phyloP scores from a whole-genome alignment of 768 basidiomycete species.

The Pleurotus sapidus region DNA sequence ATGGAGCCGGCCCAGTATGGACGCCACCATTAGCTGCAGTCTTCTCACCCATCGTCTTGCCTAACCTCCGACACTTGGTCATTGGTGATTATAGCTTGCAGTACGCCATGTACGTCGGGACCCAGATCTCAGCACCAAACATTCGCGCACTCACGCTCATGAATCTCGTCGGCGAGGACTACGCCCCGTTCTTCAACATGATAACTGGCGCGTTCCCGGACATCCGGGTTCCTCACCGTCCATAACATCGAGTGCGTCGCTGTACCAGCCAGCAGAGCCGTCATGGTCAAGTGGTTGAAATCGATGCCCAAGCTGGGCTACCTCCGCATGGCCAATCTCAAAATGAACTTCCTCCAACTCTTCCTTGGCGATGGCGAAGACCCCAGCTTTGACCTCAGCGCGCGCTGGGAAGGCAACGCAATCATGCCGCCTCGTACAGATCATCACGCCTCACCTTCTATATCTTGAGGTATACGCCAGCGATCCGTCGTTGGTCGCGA shows the following conservation, averaged over 20 bases:
- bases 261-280: slow-evolving; percentile 18
- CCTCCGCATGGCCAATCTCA: slow-evolving; percentile 45
- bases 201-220: slow-evolving; percentile 49
- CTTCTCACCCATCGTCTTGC: slow-evolving; percentile 42
- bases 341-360: slow-evolving; percentile 38
- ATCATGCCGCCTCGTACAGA: slow-evolving; percentile 7
- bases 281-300: slow-evolving; percentile 48
- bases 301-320: slow-evolving; percentile 56
- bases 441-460: slow-evolving; percentile 42
- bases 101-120: slow-evolving; percentile 45
- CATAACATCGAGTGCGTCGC: slow-evolving; percentile 37
- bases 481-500: slow-evolving; percentile 25
- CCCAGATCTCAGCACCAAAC: slow-evolving; percentile 53
- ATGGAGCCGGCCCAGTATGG: slow-evolving; percentile 58
- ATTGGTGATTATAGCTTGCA: slow-evolving; percentile 52
- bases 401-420: background rate
- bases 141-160: slow-evolving; percentile 57
- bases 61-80: slow-evolving; percentile 46
- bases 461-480: slow-evolving; percentile 45
- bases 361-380: slow-evolving; percentile 36
- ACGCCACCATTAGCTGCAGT: slow-evolving; percentile 16
- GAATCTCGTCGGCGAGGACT: slow-evolving; percentile 49
- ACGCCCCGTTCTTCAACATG: slow-evolving; percentile 40
- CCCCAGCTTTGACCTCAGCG: slow-evolving; percentile 13
- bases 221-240: slow-evolving; percentile 51